Evolutionary conservation across 148 eudicot genomes (phyloP).

Genomic region (Fagopyrum homotropicum): DNA sequence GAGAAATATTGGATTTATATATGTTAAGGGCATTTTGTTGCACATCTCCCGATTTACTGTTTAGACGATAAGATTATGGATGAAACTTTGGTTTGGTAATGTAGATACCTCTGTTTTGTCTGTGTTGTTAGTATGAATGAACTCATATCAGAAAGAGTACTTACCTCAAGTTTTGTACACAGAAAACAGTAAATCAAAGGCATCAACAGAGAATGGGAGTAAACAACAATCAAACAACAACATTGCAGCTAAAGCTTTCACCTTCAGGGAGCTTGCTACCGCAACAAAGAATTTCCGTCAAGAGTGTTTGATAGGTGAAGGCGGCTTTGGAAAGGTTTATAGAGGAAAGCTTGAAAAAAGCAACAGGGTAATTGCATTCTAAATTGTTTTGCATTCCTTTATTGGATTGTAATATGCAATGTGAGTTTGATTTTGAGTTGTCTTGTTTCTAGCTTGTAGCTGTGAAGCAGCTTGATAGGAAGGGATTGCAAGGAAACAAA

Average conservation of each 20-base stretch:
- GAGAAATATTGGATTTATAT: neutral
- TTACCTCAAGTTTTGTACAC: neutral
- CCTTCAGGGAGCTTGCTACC: constrained; percentile 30
- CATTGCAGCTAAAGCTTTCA: constrained; percentile 30
- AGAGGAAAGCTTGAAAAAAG: constrained; percentile 30
- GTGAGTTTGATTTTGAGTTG: neutral
- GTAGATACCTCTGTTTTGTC: neutral
- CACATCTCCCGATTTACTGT: neutral
- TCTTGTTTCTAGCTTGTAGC: constrained; percentile 38
- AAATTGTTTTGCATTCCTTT: neutral
- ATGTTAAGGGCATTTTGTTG: neutral
- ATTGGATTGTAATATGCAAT: neutral
- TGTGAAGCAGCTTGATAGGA: constrained; percentile 63
- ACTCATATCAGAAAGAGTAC: neutral
- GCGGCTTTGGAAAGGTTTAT: constrained; percentile 43
- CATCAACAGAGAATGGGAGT: neutral
- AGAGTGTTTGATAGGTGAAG: constrained; percentile 36
- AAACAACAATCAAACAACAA: constrained; percentile 15
- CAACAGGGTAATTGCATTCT: constrained; percentile 16
- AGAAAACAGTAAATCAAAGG: neutral
- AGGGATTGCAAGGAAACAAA: constrained; percentile 62
- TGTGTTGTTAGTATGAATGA: no score
- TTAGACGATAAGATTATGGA: neutral
- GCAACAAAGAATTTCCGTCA: constrained; percentile 37
- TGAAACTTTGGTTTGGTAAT: neutral